Base-by-base conservation (phyloP, 106 monocot species). In the Phalaenopsis equestris region DNA sequence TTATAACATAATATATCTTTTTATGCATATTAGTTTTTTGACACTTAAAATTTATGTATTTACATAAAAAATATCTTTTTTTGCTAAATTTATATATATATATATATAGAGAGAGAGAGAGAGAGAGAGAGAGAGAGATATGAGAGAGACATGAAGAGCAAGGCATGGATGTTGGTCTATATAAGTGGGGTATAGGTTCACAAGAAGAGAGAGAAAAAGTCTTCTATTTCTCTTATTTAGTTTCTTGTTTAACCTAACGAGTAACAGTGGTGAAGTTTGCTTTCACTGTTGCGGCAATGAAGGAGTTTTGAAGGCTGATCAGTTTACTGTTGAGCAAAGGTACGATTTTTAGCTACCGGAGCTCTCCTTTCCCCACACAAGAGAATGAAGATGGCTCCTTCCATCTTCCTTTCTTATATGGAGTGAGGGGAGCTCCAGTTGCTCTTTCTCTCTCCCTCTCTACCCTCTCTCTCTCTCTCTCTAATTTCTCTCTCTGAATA, bases 351-450 rank as follows among this genome's bases (percentile, higher is more conserved):
- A 1, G 61, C 21, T n/a, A 61, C 61, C 61, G 61, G 61, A n/a
- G 61, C 61, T 61, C 61, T 61, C 21, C 61, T 61, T 61, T 61
- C 61, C 23, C 61, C 61, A 61, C 61, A 61, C 21, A 21, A 61
- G 61, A 61, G 61, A 8, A 61, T 61, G 21, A 61, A 61, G 61
- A 61, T 61, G 61, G 61, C n/a, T n/a, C 4, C 23, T 61, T 61
- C 21, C 18, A 61, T 61, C 61, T 61, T 61, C 10, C 19, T 61
- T 61, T 61, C 61, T 61, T 61, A 21, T 61, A 6, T 61, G 61
- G 61, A 61, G 61, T 61, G 61, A 61, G 61, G 61, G 61, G 61
- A 61, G 61, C 61, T 61, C 61, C 61, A 61, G 61, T 61, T 61
- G 61, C 61, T 61, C 58, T 61, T 7, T 61, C 61, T 61, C 18